These are phyloP conservation scores for Hyaloscypha variabilis DNA, from an alignment of 495 filamentous ascomycete species.

Conservation along the genomic window DNA sequence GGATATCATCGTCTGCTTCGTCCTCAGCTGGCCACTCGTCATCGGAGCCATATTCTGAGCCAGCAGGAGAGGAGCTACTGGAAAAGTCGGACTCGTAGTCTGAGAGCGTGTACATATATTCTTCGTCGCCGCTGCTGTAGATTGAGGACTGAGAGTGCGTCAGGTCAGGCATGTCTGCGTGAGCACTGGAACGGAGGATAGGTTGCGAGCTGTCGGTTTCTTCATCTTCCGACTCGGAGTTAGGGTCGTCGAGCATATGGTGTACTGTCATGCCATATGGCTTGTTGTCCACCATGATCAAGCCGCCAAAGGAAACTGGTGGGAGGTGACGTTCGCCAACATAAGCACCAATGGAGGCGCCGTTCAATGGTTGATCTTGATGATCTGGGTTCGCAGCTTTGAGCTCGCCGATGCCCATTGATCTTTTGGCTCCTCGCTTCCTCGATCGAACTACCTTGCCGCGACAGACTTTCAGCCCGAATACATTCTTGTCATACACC, in stretches of 20 bases:
- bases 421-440: conserved; percentile 40
- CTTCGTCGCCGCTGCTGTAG: conserved; percentile 31
- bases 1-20: conserved; percentile 20
- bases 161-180: conserved; percentile 27
- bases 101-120: conserved; percentile 31
- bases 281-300: conserved; percentile 80
- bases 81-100: conserved; percentile 31
- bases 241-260: conserved; percentile 88
- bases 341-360: conserved; percentile 92
- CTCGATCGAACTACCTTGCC: conserved; percentile 70
- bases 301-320: conserved; percentile 86
- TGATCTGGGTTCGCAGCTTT: conserved; percentile 61
- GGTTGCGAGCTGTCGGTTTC: conserved; percentile 41
- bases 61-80: not conserved
- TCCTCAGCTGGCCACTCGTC: conserved; percentile 17
- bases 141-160: conserved; percentile 29
- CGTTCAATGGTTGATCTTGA: conserved; percentile 77
- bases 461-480: conserved; percentile 63
- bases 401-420: conserved; percentile 35
- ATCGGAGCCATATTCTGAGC: conserved; percentile 7
- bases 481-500: conserved; percentile 60
- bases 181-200: conserved; percentile 38
- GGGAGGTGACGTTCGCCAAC: conserved; percentile 81
- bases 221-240: conserved; percentile 56
- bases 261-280: conserved; percentile 94